phyloP scores from a whole-genome alignment of 1,284 basidiomycete species.

The Naganishia liquefaciens region DNA sequence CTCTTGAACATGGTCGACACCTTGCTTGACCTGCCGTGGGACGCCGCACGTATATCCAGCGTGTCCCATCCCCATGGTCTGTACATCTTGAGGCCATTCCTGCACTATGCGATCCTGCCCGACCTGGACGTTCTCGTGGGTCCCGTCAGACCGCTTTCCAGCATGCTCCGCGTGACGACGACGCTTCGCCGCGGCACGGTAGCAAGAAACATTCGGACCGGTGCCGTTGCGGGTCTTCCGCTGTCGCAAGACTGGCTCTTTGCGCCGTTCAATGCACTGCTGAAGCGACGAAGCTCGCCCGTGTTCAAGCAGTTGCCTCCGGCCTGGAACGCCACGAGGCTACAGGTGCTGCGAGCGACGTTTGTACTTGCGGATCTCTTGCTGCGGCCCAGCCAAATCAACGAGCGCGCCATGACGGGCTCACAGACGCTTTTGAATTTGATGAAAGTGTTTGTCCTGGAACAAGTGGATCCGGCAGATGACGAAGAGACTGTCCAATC shows the following conservation, averaged over 20 bases:
- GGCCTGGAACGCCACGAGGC: conserved; percentile 77
- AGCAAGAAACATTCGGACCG: conserved; percentile 25
- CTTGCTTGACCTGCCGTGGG: conserved; percentile 44
- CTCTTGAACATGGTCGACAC: conserved; percentile 50
- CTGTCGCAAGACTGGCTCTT: conserved; percentile 71
- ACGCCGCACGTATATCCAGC: conserved; percentile 13
- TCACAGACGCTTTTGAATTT: conserved; percentile 64
- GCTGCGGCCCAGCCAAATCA: too few relatives aligned
- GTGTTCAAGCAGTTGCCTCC: conserved; percentile 69
- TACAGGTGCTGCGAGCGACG: conserved; percentile 70
- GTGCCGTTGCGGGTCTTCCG: conserved; percentile 61
- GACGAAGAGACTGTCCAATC: conserved; percentile 62
- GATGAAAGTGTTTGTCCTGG: conserved; percentile 95
- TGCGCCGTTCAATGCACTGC: conserved; percentile 73
- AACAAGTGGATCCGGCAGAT: conserved; percentile 50
- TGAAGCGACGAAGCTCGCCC: conserved; percentile 72
- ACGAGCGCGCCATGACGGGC: conserved; percentile 48
- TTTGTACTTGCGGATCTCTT: conserved; percentile 61
- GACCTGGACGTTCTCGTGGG: conserved; percentile 45
- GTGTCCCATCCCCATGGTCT: conserved; percentile 45
- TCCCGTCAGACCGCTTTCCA: conserved; percentile 44
- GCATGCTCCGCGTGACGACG: conserved; percentile 53
- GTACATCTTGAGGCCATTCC: conserved; percentile 53
- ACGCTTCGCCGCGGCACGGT: conserved; percentile 54
- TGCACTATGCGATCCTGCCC: conserved; percentile 52